These are phyloP conservation scores for Ligustrum vulgare DNA, from an alignment of 257 asterid species.

Conservation along the genomic window DNA sequence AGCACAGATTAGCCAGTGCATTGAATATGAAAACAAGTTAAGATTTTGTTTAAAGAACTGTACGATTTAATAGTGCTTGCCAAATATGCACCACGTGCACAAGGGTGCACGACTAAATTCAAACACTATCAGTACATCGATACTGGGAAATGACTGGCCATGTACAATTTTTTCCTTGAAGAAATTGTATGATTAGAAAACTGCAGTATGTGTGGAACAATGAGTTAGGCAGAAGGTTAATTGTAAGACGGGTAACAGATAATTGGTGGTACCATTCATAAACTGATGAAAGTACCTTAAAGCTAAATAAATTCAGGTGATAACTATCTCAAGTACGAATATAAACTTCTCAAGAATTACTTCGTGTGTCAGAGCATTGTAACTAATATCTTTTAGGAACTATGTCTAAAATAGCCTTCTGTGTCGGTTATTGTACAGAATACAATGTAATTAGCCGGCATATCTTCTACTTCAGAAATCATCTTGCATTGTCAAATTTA, in stretches of 20 bases:
- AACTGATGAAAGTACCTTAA: conserved; percentile 1
- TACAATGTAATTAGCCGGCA: background rate
- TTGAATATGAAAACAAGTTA: background rate
- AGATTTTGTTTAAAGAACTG: no score
- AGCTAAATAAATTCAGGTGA: conserved; percentile 12
- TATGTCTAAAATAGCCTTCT: background rate
- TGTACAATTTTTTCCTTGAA: background rate
- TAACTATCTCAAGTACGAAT: background rate
- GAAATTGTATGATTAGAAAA: background rate
- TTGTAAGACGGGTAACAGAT: background rate
- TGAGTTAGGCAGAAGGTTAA: background rate
- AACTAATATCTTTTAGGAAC: background rate
- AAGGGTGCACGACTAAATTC: no score
- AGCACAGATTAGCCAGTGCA: background rate
- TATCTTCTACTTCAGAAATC: background rate
- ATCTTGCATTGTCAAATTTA: background rate
- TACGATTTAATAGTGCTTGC: no score
- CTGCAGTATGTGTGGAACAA: background rate
- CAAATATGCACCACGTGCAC: no score
- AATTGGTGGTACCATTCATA: background rate
- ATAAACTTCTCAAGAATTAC: conserved; percentile 9
- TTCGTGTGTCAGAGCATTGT: background rate
- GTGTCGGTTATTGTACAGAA: background rate
- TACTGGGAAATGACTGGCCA: background rate
- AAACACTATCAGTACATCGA: background rate